These are phyloP conservation scores for Trichothecium roseum DNA, from an alignment of 2,329 filamentous ascomycete species.

Conservation along the genomic window DNA sequence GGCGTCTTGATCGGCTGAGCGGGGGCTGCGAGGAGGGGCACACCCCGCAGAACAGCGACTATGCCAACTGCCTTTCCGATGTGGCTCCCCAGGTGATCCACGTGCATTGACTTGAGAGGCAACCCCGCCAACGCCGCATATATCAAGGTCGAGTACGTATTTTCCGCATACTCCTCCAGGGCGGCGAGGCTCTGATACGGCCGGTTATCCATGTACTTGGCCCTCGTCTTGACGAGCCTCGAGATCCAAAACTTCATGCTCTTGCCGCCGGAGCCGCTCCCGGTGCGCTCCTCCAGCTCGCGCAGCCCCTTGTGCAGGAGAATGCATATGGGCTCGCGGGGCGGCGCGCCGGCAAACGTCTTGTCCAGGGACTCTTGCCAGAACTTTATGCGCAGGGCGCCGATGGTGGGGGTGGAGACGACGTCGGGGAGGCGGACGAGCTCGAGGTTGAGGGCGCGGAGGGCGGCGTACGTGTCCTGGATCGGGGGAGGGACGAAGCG, in stretches of 20 bases:
- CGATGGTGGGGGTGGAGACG: conserved; percentile 79
- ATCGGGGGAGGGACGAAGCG: conserved; percentile 70
- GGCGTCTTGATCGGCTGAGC: conserved; percentile 38
- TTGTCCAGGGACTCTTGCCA: conserved; percentile 80
- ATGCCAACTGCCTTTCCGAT: conserved; percentile 93
- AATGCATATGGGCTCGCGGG: conserved; percentile 84
- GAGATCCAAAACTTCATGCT: conserved; percentile 63
- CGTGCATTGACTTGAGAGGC: conserved; percentile 69
- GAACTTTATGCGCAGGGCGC: conserved; percentile 84
- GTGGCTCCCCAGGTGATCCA: conserved; percentile 89
- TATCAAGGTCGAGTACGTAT: conserved; percentile 85
- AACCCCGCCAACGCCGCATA: conserved; percentile 78
- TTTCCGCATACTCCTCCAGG: conserved; percentile 84
- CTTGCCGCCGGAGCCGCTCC: conserved; percentile 27
- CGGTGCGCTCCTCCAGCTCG: conserved; percentile 39
- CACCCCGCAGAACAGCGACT: conserved; percentile 70
- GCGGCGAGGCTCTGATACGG: conserved; percentile 65
- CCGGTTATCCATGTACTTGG: conserved; percentile 73
- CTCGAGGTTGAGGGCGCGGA: conserved; percentile 89
- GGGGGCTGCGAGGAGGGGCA: conserved; percentile 76
- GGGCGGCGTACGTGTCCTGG: conserved; percentile 76
- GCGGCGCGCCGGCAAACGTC: conserved; percentile 66
- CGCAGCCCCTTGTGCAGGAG: conserved; percentile 65
- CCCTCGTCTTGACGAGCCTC: conserved; percentile 69
- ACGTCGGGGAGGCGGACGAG: conserved; percentile 82